Conservation (phyloP, 805 yeast species). For the Starmerella bombicola region DNA sequence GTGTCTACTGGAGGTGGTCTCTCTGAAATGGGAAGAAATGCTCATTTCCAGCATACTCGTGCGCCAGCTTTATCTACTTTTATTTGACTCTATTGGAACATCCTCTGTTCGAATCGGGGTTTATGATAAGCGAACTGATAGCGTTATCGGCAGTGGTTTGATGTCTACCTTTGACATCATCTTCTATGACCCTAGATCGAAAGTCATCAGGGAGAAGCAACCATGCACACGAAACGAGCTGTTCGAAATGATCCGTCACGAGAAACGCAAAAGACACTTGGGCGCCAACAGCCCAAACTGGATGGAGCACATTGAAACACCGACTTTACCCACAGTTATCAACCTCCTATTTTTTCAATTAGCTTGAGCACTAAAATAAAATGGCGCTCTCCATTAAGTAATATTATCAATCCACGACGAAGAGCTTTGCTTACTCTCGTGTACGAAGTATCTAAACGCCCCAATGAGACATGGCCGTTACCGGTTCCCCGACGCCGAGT, state of each 20-base stretch:
- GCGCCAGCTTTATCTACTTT: conserved; percentile 36
- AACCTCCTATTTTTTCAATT: conserved; percentile 1
- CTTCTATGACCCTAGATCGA: conserved; percentile 5
- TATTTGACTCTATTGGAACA: conserved; percentile 32
- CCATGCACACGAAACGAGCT: conserved; percentile 5
- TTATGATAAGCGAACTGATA: conserved; percentile 4
- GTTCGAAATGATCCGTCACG: conserved; percentile 4
- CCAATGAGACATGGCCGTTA: too few species aligned
- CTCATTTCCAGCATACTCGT: conserved; percentile 30
- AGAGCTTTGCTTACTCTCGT: too few species aligned
- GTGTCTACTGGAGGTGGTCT: conserved; percentile 20
- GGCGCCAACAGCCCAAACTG: neutral
- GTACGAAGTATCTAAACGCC: too few species aligned
- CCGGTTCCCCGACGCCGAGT: too few species aligned
- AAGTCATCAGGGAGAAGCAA: conserved; percentile 1
- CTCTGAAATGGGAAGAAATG: conserved; percentile 25
- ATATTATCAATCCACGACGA: too few species aligned
- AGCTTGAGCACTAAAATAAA: too few species aligned
- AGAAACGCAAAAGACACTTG: conserved; percentile 1
- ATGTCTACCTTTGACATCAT: conserved; percentile 14
- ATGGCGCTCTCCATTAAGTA: too few species aligned
- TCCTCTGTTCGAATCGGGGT: conserved; percentile 17
- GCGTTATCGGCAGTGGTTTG: conserved; percentile 20
- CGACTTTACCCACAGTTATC: conserved; percentile 7
- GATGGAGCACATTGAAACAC: conserved; percentile 2